phyloP scores from a whole-genome alignment of 108 stramenopile species.

The Nitzschia sp. region DNA sequence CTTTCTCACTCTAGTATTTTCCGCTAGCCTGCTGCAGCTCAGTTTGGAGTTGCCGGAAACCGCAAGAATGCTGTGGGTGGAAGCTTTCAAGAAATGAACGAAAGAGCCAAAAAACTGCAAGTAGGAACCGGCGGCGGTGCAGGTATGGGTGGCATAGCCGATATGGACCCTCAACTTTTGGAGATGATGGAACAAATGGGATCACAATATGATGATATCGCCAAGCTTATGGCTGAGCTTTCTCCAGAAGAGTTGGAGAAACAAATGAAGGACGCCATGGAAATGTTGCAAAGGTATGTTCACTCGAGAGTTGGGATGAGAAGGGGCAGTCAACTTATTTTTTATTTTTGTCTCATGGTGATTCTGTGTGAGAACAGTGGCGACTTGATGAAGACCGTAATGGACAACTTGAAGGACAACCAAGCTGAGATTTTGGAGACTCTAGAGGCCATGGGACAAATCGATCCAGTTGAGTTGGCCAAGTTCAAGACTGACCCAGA shows the following conservation, averaged over 20 bases:
- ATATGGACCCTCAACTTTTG: slow-evolving; percentile 29
- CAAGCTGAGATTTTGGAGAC: slow-evolving; percentile 66
- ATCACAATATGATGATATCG: slow-evolving; percentile 39
- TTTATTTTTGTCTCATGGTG: too few relatives aligned
- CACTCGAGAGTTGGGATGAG: too few relatives aligned
- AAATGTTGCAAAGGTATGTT: slow-evolving; percentile 44
- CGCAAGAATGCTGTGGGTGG: slow-evolving; percentile 26
- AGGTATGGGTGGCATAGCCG: slow-evolving; percentile 23
- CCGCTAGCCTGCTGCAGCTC: slow-evolving; percentile 50
- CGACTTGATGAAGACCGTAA: slow-evolving; percentile 32
- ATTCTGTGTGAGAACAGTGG: neutral
- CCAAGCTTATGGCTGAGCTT: slow-evolving; percentile 74
- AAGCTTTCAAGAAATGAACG: slow-evolving; percentile 58
- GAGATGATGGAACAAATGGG: slow-evolving; percentile 33
- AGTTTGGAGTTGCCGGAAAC: slow-evolving; percentile 62
- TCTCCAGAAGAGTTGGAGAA: slow-evolving; percentile 65
- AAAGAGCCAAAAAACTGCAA: slow-evolving; percentile 42
- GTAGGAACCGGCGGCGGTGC: slow-evolving; percentile 40
- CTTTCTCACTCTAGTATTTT: neutral
- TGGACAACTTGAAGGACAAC: slow-evolving; percentile 53
- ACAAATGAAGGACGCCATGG: slow-evolving; percentile 79
- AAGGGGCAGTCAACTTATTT: too few relatives aligned
- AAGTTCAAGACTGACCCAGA: slow-evolving; percentile 71
- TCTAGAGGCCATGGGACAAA: slow-evolving; percentile 64
- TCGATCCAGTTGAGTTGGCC: slow-evolving; percentile 61